Evolutionary conservation across 768 basidiomycete genomes (phyloP).

Genomic region (Podaxis mareebaensis): DNA sequence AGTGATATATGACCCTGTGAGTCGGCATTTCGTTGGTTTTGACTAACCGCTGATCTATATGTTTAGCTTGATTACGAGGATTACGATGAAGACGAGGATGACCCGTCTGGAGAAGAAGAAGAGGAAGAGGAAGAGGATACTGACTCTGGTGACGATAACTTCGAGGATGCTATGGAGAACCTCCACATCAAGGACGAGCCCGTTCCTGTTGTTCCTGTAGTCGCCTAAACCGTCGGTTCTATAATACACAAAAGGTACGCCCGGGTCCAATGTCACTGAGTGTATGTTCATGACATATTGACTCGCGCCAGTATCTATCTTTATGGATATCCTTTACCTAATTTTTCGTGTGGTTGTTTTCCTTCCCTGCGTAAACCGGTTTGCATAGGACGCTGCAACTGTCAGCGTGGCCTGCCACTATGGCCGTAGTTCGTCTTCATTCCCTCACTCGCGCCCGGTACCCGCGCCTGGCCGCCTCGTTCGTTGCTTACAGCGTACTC

Average conservation of each 20-base stretch:
- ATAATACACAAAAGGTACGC: not conserved
- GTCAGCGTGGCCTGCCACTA: too few relatives aligned
- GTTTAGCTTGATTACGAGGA: constrained; percentile 82
- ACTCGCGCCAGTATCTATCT: not conserved
- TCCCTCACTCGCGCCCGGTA: too few relatives aligned
- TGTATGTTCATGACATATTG: not conserved
- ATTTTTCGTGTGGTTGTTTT: not conserved
- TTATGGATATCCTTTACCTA: not conserved
- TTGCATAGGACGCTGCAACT: too few relatives aligned
- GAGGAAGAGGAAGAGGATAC: constrained; percentile 39
- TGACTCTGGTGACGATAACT: constrained; percentile 43
- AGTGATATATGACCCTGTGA: constrained; percentile 92
- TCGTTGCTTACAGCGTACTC: too few relatives aligned
- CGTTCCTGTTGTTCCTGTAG: constrained; percentile 22
- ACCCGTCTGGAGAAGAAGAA: constrained; percentile 40
- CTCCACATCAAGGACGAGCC: constrained; percentile 45
- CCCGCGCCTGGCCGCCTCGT: too few relatives aligned
- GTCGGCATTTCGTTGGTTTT: constrained; percentile 31
- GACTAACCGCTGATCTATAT: constrained; percentile 9
- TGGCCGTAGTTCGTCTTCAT: too few relatives aligned
- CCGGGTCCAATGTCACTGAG: not conserved
- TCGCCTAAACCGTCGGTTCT: constrained; percentile 20
- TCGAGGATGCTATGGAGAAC: constrained; percentile 70
- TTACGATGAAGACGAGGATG: constrained; percentile 50
- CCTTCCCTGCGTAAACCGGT: too few relatives aligned